A percentile compares a stretch with the other conserved stretches of the same genome.
These are phyloP conservation scores for Sarcodon aspratus DNA, from an alignment of 768 basidiomycete genomes.

Conservation along the genomic window DNA sequence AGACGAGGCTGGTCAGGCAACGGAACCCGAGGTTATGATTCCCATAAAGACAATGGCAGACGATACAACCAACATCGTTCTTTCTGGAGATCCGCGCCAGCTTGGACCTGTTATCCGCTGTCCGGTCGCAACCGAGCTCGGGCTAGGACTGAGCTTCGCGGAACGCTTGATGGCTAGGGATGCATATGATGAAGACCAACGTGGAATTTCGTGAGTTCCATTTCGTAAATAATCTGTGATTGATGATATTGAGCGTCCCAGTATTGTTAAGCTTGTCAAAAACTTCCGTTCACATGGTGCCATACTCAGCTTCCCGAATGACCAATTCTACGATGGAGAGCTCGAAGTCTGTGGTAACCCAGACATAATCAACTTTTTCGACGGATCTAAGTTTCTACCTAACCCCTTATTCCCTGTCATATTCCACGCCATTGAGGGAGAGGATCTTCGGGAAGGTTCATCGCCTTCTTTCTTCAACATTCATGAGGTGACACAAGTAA, in stretches of 20 bases:
- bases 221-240: neutral
- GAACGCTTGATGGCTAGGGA: slow-evolving; percentile 21
- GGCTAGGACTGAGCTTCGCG: slow-evolving; percentile 22
- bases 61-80: slow-evolving; percentile 21
- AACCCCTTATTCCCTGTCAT: slow-evolving; percentile 18
- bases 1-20: slow-evolving; percentile 56
- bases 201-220: slow-evolving; percentile 19
- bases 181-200: slow-evolving; percentile 15
- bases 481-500: slow-evolving; percentile 23
- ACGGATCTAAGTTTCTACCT: slow-evolving; percentile 17
- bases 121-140: slow-evolving; percentile 12
- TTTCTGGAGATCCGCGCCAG: slow-evolving; percentile 26
- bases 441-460: slow-evolving; percentile 19
- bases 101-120: slow-evolving; percentile 26
- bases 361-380: slow-evolving; percentile 13
- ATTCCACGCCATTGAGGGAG: slow-evolving; percentile 22
- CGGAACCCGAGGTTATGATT: slow-evolving; percentile 48
- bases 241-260: slow-evolving; percentile 9
- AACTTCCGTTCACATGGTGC: slow-evolving; percentile 46
- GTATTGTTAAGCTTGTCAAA: slow-evolving; percentile 47
- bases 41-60: slow-evolving; percentile 21
- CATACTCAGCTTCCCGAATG: slow-evolving; percentile 46
- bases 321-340: slow-evolving; percentile 25
- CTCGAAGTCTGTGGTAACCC: slow-evolving; percentile 18
- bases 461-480: slow-evolving; percentile 31